A percentile compares a stretch with the other conserved stretches of the same genome.
phyloP scores from a whole-genome alignment of 2,329 filamentous ascomycete species.

The Cytospora chrysosperma region DNA sequence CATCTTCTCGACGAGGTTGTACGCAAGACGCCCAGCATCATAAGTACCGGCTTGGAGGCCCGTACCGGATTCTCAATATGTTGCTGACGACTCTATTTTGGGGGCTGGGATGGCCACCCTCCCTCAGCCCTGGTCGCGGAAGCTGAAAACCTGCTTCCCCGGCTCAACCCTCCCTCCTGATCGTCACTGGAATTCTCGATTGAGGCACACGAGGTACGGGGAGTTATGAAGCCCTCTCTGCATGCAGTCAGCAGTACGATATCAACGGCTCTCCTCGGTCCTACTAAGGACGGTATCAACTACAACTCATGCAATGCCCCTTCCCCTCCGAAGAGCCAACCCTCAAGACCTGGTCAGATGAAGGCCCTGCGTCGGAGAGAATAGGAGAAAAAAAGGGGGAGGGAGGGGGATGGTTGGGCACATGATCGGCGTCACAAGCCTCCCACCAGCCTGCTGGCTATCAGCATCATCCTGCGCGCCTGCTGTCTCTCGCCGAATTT shows the following conservation, averaged over 20 bases:
- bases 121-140: background rate
- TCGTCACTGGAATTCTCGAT: background rate
- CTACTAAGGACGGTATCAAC: background rate
- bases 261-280: background rate
- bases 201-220: background rate
- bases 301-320: background rate
- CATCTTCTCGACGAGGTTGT: too few species aligned
- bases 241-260: background rate
- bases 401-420: background rate
- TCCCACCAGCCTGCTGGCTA: background rate
- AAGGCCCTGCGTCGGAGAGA: background rate
- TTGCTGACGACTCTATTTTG: background rate
- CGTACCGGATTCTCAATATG: too few species aligned
- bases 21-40: too few species aligned
- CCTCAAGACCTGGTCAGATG: background rate
- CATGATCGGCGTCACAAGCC: background rate
- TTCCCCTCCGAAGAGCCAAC: too few species aligned
- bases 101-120: background rate
- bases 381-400: too few species aligned
- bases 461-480: background rate
- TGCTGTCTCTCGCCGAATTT: background rate
- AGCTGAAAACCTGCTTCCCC: background rate
- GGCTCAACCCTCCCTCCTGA: background rate
- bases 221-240: background rate
- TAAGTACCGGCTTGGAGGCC: too few species aligned